These are phyloP conservation scores for Alternaria hordeiaustralica DNA, from an alignment of 2,329 filamentous ascomycete genomes.

Conservation along the genomic window DNA sequence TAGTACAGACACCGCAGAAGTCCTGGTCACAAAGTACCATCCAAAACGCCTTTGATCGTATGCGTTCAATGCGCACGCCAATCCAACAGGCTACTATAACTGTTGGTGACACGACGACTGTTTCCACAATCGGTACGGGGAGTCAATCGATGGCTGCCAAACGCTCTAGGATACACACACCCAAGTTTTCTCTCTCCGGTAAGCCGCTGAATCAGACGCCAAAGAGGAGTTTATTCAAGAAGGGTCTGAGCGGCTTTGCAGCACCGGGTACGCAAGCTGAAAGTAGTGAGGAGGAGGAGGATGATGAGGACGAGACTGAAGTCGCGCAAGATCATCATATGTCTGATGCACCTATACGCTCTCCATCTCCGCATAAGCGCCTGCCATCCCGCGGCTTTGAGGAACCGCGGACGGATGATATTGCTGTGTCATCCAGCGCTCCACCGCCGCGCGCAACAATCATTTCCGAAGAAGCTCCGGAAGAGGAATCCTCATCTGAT, in stretches of 20 bases:
- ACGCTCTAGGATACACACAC: conserved; percentile 52
- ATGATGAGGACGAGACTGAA: conserved; percentile 24
- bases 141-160: conserved; percentile 56
- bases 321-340: conserved; percentile 20
- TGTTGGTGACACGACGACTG: conserved; percentile 71
- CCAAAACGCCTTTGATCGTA: conserved; percentile 68
- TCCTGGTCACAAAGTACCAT: conserved; percentile 52
- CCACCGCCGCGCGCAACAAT: background rate
- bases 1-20: conserved; percentile 40
- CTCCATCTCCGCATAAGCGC: conserved; percentile 24
- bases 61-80: conserved; percentile 67
- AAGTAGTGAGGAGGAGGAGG: conserved; percentile 38
- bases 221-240: conserved; percentile 48
- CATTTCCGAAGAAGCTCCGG: conserved; percentile 2
- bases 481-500: conserved; percentile 6
- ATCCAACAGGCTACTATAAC: conserved; percentile 76
- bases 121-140: conserved; percentile 65
- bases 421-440: conserved; percentile 22
- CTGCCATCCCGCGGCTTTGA: conserved; percentile 15
- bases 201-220: conserved; percentile 37
- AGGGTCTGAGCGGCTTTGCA: conserved; percentile 60
- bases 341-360: conserved; percentile 18
- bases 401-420: conserved; percentile 22
- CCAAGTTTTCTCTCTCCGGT: conserved; percentile 42
- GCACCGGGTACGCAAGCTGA: conserved; percentile 59